phyloP scores from a whole-genome alignment of 2,329 filamentous ascomycete species.

The Neonectria sp. region DNA sequence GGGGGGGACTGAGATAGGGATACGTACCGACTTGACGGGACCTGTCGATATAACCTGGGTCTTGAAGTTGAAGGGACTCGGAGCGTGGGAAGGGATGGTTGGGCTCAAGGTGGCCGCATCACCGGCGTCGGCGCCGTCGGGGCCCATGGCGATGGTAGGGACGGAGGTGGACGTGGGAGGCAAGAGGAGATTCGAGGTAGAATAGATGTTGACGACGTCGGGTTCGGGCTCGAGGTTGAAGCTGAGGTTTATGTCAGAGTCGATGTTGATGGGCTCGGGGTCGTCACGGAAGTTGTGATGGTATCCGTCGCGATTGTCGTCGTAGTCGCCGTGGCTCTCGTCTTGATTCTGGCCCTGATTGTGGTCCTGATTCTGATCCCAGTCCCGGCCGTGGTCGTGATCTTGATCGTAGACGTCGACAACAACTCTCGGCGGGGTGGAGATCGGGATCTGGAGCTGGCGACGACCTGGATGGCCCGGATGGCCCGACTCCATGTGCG shows the following conservation, averaged over 20 bases:
- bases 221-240: neutral
- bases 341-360: constrained; percentile 24
- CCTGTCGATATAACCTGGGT: constrained; percentile 82
- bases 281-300: neutral
- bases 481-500: constrained; percentile 33
- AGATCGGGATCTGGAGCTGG: constrained; percentile 36
- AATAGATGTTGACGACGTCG: constrained; percentile 26
- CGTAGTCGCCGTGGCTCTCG: constrained; percentile 34
- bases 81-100: constrained; percentile 44
- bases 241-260: constrained; percentile 14
- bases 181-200: constrained; percentile 37
- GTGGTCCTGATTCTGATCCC: constrained; percentile 30
- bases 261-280: constrained; percentile 27
- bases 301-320: constrained; percentile 18
- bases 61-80: constrained; percentile 94
- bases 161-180: constrained; percentile 37
- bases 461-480: constrained; percentile 41
- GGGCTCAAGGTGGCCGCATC: constrained; percentile 23
- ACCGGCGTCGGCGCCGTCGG: constrained; percentile 29
- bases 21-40: constrained; percentile 82
- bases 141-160: constrained; percentile 36
- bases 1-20: neutral
- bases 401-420: constrained; percentile 39
- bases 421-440: constrained; percentile 46
- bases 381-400: constrained; percentile 19